phyloP scores from a whole-genome alignment of 2,329 filamentous ascomycete genomes.

The Annulohypoxylon truncatum region DNA sequence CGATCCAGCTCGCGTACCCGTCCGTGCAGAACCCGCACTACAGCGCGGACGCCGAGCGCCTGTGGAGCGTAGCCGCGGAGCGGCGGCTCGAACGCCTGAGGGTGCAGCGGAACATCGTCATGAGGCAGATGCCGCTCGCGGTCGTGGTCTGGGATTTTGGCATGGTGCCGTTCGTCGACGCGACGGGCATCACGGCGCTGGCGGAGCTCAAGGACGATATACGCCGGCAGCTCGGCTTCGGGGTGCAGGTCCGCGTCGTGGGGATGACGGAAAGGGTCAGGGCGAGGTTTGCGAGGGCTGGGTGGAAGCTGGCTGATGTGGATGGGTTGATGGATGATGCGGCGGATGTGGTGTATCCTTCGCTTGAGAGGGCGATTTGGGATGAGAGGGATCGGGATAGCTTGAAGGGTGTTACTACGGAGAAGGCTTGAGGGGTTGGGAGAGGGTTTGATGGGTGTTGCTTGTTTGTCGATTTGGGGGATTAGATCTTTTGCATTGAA shows the following conservation, averaged over 20 bases:
- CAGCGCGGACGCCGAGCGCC: slow-evolving; percentile 41
- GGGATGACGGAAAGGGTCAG: slow-evolving; percentile 42
- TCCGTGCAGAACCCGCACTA: slow-evolving; percentile 42
- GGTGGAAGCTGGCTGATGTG: slow-evolving; percentile 45
- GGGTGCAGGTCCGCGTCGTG: slow-evolving; percentile 47
- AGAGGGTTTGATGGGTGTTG: neutral
- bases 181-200: slow-evolving; percentile 48
- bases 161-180: slow-evolving; percentile 48
- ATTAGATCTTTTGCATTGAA: neutral
- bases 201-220: slow-evolving; percentile 50
- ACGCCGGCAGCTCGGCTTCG: slow-evolving; percentile 43
- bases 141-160: slow-evolving; percentile 49
- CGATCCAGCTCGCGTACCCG: slow-evolving; percentile 49
- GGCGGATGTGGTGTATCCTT: slow-evolving; percentile 47
- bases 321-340: slow-evolving; percentile 39
- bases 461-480: neutral
- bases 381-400: slow-evolving; percentile 45
- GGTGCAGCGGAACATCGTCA: slow-evolving; percentile 33
- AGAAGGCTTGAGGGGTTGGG: slow-evolving; percentile 40
- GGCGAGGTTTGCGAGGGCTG: slow-evolving; percentile 44
- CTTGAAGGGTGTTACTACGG: slow-evolving; percentile 45
- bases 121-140: slow-evolving; percentile 45
- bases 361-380: slow-evolving; percentile 47
- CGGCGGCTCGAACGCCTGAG: slow-evolving; percentile 47
- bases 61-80: slow-evolving; percentile 49